Evolutionary conservation across 2,329 filamentous ascomycete species (phyloP).

Genomic region (Chaetomium sp.): DNA sequence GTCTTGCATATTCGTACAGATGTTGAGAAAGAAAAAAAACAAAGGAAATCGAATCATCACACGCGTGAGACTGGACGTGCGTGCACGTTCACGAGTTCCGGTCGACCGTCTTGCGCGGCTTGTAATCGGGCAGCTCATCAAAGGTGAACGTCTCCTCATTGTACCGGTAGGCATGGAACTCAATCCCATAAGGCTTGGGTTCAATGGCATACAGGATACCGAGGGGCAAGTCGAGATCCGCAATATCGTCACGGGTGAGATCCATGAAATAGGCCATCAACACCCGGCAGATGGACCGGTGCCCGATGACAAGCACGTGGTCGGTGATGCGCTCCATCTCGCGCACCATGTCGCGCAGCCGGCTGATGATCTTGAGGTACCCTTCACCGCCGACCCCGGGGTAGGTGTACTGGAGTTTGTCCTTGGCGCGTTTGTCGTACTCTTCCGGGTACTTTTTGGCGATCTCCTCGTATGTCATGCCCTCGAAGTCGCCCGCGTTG

Average conservation of each 20-base stretch:
- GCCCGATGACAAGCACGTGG: constrained; percentile 85
- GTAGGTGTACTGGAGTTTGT: constrained; percentile 96
- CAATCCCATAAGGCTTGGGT: constrained; percentile 94
- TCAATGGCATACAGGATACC: constrained; percentile 93
- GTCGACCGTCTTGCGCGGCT: constrained; percentile 55
- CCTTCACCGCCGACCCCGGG: constrained; percentile 93
- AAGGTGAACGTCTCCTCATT: constrained; percentile 74
- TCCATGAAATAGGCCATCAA: constrained; percentile 96
- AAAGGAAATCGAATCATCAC: no score
- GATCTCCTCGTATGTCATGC: constrained; percentile 91
- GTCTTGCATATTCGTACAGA: not conserved
- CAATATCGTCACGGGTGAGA: constrained; percentile 81
- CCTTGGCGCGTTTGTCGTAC: constrained; percentile 67
- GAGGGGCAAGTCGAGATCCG: constrained; percentile 86
- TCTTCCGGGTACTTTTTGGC: constrained; percentile 71
- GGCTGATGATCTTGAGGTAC: constrained; percentile 94
- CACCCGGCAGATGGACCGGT: constrained; percentile 86
- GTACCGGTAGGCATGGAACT: constrained; percentile 93
- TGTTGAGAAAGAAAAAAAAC: no score
- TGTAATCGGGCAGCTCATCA: constrained; percentile 77
- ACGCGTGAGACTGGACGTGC: no score
- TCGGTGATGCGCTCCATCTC: constrained; percentile 97
- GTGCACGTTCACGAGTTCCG: constrained; percentile 24
- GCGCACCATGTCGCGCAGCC: constrained; percentile 88
- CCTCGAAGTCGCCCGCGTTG: constrained; percentile 87